Conservation (phyloP, 352 stramenopile genomes). For the Elongisporangium anandrum region DNA sequence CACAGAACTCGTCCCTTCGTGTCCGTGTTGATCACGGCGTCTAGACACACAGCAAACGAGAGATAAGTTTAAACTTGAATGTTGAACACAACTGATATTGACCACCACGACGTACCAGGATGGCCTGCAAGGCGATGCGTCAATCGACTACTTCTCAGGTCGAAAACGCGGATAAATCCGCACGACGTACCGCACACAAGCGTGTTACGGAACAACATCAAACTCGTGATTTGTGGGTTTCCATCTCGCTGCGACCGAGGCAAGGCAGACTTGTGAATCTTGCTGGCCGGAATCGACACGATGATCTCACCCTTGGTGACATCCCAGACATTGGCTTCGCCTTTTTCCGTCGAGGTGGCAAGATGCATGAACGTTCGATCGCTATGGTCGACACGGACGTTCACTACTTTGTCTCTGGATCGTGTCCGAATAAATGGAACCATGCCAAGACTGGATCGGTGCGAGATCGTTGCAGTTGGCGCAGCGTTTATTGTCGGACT, state of each 20-base stretch:
- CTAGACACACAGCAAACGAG: constrained; percentile 21
- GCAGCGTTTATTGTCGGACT: constrained; percentile 44
- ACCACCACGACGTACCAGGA: constrained; percentile 41
- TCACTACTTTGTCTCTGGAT: constrained; percentile 72
- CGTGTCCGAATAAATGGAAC: constrained; percentile 81
- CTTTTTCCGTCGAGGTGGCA: constrained; percentile 82
- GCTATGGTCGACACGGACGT: constrained; percentile 78
- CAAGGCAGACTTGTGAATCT: constrained; percentile 83
- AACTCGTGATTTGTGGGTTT: constrained; percentile 76
- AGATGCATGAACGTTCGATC: constrained; percentile 77
- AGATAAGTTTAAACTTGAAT: not conserved
- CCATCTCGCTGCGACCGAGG: constrained; percentile 57
- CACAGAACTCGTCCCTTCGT: constrained; percentile 84
- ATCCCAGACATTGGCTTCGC: constrained; percentile 85
- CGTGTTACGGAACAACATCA: constrained; percentile 87
- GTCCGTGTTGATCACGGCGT: constrained; percentile 76
- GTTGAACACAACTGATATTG: not conserved
- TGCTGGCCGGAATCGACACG: constrained; percentile 67
- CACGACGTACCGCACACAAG: constrained; percentile 84
- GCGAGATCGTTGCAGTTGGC: constrained; percentile 67
- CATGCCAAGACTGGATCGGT: constrained; percentile 74
- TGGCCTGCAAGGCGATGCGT: constrained; percentile 82
- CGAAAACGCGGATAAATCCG: constrained; percentile 85
- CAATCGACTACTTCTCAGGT: constrained; percentile 71
- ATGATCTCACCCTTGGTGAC: constrained; percentile 82